phyloP scores from a whole-genome alignment of 495 filamentous ascomycete species.

The Penicillium odoratum region DNA sequence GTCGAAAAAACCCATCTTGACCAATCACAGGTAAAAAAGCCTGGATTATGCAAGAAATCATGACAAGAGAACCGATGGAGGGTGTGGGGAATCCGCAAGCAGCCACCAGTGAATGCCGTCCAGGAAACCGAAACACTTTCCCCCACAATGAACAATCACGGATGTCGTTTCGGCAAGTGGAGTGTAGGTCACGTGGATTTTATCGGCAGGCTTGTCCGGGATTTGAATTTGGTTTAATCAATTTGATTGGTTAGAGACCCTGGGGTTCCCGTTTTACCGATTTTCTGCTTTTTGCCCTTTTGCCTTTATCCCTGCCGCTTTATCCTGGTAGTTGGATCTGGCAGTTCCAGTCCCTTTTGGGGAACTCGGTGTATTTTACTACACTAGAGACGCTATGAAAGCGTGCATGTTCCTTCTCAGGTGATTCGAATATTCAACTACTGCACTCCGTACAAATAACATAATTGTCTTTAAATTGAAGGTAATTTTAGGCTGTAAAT shows the following conservation, averaged over 20 bases:
- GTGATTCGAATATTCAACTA: too few relatives aligned
- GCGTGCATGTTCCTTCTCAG: too few relatives aligned
- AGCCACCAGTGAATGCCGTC: constrained; percentile 11
- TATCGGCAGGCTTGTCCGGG: constrained; percentile 34
- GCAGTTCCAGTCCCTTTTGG: constrained; percentile 12
- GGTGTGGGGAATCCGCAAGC: constrained; percentile 12
- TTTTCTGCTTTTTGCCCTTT: neutral
- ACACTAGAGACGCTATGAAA: too few relatives aligned
- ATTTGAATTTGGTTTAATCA: constrained; percentile 6
- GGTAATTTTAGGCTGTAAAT: too few relatives aligned
- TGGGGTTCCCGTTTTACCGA: too few relatives aligned
- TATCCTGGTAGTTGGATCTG: constrained; percentile 24
- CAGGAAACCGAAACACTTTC: constrained; percentile 1
- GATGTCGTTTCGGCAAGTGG: constrained; percentile 7
- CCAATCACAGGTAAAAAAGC: constrained; percentile 18
- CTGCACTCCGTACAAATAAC: too few relatives aligned
- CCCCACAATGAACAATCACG: neutral
- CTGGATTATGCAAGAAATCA: constrained; percentile 5
- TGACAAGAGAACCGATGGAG: neutral
- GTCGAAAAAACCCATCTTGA: neutral
- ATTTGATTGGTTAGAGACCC: neutral
- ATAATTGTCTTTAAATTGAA: neutral
- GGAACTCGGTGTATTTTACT: constrained; percentile 13
- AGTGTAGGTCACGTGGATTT: constrained; percentile 28
- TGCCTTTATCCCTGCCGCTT: constrained; percentile 4